Conservation (phyloP, 2,329 filamentous ascomycete species). For the Penicillium sumatraense region DNA sequence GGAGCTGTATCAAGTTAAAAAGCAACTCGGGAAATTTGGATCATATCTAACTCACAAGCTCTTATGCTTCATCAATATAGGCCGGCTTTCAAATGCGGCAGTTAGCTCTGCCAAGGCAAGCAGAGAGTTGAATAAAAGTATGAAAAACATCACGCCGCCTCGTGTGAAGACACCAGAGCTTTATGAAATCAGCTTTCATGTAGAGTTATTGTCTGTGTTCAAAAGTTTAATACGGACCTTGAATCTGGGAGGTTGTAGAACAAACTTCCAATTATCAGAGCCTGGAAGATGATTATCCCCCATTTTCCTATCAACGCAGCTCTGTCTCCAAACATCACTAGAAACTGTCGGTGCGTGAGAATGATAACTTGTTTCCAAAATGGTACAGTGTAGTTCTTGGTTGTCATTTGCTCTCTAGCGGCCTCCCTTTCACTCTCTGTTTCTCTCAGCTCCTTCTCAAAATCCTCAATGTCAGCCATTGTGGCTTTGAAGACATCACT, state of each 20-base stretch:
- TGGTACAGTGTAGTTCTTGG: conserved; percentile 59
- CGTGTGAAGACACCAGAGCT: conserved; percentile 62
- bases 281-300: conserved; percentile 52
- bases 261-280: conserved; percentile 53
- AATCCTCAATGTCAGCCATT: conserved; percentile 56
- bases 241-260: conserved; percentile 61
- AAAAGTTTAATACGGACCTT: conserved; percentile 28
- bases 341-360: conserved; percentile 59
- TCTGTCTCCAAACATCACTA: conserved; percentile 60
- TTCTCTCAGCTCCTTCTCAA: conserved; percentile 54
- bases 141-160: conserved; percentile 66
- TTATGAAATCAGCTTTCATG: neutral
- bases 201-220: neutral
- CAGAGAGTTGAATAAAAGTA: conserved; percentile 66
- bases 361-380: conserved; percentile 57
- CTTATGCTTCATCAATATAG: conserved; percentile 72
- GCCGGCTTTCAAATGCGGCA: conserved; percentile 64
- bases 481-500: conserved; percentile 52
- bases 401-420: conserved; percentile 43
- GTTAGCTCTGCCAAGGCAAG: conserved; percentile 66
- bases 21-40: neutral
- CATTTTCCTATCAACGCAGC: conserved; percentile 57
- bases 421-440: conserved; percentile 48
- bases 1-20: conserved; percentile 41
- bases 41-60: conserved; percentile 57